Base-by-base conservation (phyloP, 2,329 filamentous ascomycete genomes). In the Graphilbum ipis-grandicollis region DNA sequence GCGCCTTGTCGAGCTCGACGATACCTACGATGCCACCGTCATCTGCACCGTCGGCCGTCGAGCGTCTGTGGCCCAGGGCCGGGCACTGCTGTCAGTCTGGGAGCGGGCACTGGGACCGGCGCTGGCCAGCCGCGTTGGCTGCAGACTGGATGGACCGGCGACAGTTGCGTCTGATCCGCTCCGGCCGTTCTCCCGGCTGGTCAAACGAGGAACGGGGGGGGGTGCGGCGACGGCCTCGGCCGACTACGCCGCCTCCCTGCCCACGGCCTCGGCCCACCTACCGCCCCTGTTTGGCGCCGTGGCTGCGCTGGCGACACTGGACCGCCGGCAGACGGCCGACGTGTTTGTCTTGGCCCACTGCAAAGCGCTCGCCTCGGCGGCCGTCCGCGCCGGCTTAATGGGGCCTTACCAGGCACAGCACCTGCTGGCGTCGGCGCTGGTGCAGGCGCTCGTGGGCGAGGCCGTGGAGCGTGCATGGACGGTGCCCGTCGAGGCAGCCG, bases 381-480 rank as follows among this genome's bases (percentile, higher is more conserved):
- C 75, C 1, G 80, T 90, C 43, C 61, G 82, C 38, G 78, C 81
- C 18, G 79, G 77, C 48, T 68, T 85, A 45, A 74, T 88, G 55
- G 82, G 82, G 0, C 82, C 82, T 7, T 90, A 84, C 52, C 78
- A 84, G 53, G 78, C 77, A 39, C 82, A 90, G 52, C 71, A 68
- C 43, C 59, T 85, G 21, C 60, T 90, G 34, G 81, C 79, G 2
- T 68, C 72, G 29, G 52, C 48, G 17, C 59, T 63, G 41, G 60
- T 82, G 39, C 71, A 73, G 54, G 51, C 50, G 3, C 58, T 71
- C 46, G 70, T 88, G 19, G 54, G 61, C 19, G 59, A 55, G 2
- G 64, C 73, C 39, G 63, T 86, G 9, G 60, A 65, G 35, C 56
- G 68, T 39, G 74, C 77, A 47, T 76, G 70, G 70, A 46, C 62